Evolutionary conservation across 768 basidiomycete genomes (phyloP).

Genomic region (Leccinum variicolor): DNA sequence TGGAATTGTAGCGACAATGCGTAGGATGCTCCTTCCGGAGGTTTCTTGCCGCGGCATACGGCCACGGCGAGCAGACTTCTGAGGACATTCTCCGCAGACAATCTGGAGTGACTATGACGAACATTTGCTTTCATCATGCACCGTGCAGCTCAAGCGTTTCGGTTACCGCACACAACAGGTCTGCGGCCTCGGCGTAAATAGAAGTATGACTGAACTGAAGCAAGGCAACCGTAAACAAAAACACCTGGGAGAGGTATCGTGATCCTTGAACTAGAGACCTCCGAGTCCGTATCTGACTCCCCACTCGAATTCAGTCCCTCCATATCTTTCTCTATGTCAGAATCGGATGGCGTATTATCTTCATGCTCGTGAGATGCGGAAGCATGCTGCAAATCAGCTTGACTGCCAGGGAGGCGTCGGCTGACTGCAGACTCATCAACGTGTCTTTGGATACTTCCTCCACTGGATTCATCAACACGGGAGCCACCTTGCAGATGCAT

Average conservation of each 20-base stretch:
- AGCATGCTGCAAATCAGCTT: too few relatives aligned
- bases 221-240: constrained; percentile 86
- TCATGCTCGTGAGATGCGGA: too few relatives aligned
- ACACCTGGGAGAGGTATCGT: constrained; percentile 68
- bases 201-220: constrained; percentile 73
- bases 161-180: constrained; percentile 62
- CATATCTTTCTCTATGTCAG: too few relatives aligned
- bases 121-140: constrained; percentile 52
- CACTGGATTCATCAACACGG: too few relatives aligned
- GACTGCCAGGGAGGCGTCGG: too few relatives aligned
- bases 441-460: too few relatives aligned
- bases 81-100: constrained; percentile 58
- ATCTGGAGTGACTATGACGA: constrained; percentile 60
- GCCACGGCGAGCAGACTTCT: constrained; percentile 63
- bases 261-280: constrained; percentile 40
- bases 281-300: too few relatives aligned
- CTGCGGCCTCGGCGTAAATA: constrained; percentile 66
- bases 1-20: constrained; percentile 63
- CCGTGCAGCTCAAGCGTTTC: constrained; percentile 62
- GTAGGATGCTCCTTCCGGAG: constrained; percentile 39
- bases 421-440: too few relatives aligned
- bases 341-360: too few relatives aligned
- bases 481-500: too few relatives aligned
- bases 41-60: constrained; percentile 37
- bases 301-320: too few relatives aligned